Evolutionary conservation across 2,329 filamentous ascomycete genomes (phyloP), one percentile per base, ranked within the genome.

Genomic region (Colletotrichum sp.): DNA sequence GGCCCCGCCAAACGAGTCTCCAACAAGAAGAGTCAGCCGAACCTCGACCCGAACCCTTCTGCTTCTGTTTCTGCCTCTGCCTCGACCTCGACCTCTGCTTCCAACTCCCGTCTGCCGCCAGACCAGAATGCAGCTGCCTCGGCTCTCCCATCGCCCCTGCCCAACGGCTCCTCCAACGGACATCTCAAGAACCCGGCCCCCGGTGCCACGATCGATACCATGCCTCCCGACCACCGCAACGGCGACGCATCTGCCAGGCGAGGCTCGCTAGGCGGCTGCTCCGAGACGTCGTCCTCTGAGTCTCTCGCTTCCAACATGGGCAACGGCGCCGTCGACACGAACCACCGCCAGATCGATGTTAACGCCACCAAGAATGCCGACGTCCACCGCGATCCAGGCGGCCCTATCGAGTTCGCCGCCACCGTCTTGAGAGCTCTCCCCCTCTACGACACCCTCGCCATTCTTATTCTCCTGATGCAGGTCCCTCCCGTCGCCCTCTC

Each of bases 381-480:
- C 76, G 90, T 94, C 71, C 93, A 94, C 82, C 93, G 93, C 80
- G 92, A 94, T 82, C 89, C 92, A 71, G 94, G 94, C 75, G 94
- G 94, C 73, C 92, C 95, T 64, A 87, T 98, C 79, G 93, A 95
- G 80, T 89, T 98, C 79, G 94, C 94, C 78, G 91, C 95, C 80
- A 98, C 96, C 71, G 96, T 99, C 81, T 92, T 99, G 83, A 93
- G 93, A 81, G 95, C 96, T 69, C 96, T 96, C 81, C 96, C 96
- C 70, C 92, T 98, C 82, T 95, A 95, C 87, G 96, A 99, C 87
- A 98, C 96, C 77, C 95, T 98, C 86, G 96, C 96, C 83, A 98
- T 99, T 82, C 92, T 99, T 84, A 98, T 98, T 86, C 95, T 98
- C 81, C 92, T 99, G 79, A 94, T 98, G 86, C 96, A 98, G 83